Conservation (phyloP, 176 grass and related monocot species). For the Triticum turgidum region DNA sequence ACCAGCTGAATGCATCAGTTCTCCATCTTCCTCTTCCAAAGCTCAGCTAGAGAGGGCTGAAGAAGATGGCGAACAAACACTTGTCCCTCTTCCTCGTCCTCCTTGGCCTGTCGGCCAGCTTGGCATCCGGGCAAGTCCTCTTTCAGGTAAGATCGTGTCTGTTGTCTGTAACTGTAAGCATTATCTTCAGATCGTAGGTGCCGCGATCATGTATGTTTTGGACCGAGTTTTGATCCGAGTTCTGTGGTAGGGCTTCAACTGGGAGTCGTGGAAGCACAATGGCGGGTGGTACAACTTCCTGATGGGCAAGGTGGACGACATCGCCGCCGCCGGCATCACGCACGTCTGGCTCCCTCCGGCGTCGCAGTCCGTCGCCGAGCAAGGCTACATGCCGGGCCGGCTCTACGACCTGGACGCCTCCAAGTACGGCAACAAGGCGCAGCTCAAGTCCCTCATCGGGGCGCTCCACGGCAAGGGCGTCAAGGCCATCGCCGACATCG, state of each 20-base stretch:
- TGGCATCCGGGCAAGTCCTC: slow-evolving; percentile 28
- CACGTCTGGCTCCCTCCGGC: slow-evolving; percentile 5
- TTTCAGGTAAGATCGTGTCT: slow-evolving; percentile 47
- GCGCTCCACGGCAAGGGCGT: slow-evolving; percentile 59
- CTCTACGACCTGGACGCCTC: neutral
- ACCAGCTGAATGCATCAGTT: slow-evolving; percentile 32
- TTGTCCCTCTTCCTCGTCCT: slow-evolving; percentile 31
- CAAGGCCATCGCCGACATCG: slow-evolving; percentile 80
- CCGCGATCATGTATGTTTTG: too few species aligned
- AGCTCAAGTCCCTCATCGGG: slow-evolving; percentile 43
- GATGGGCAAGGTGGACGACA: neutral
- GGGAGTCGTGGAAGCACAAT: slow-evolving; percentile 16
- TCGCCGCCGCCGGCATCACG: neutral
- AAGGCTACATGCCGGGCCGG: neutral
- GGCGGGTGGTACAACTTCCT: slow-evolving; percentile 15
- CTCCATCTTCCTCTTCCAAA: neutral
- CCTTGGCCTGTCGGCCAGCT: slow-evolving; percentile 30
- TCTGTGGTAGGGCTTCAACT: neutral
- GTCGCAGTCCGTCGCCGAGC: slow-evolving; percentile 2
- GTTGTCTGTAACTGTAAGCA: too few species aligned
- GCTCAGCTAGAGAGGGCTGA: neutral
- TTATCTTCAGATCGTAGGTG: too few species aligned
- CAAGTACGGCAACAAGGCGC: slow-evolving; percentile 12
- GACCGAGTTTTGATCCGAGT: too few species aligned
- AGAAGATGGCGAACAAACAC: slow-evolving; percentile 15